A percentile compares a stretch with the other conserved stretches of the same genome.
Conservation (phyloP, 1,284 basidiomycete species). For the Malassezia restricta region DNA sequence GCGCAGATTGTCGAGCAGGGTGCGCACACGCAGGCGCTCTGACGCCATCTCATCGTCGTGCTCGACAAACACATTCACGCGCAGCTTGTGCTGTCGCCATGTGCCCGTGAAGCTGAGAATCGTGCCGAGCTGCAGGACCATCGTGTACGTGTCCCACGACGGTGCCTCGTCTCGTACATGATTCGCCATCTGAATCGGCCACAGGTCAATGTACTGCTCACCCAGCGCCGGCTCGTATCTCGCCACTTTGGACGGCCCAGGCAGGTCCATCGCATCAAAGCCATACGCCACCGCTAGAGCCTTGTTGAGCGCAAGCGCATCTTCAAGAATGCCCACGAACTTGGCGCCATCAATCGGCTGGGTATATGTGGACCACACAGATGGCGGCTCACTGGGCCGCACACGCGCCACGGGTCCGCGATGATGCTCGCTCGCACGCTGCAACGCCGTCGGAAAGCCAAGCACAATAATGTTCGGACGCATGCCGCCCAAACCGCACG, state of each 20-base stretch:
- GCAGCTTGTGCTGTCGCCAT: conserved; percentile 41
- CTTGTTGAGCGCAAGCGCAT: conserved; percentile 44
- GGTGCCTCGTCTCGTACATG: conserved; percentile 26
- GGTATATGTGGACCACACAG: conserved; percentile 11
- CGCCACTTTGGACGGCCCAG: conserved; percentile 14
- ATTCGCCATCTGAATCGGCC: conserved; percentile 44
- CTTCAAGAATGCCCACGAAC: conserved; percentile 44
- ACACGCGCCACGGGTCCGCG: conserved; percentile 14
- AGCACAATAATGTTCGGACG: conserved; percentile 43
- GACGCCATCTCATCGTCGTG: conserved; percentile 32
- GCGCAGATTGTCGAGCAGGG: conserved; percentile 41
- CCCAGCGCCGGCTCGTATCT: background rate
- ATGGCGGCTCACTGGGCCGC: conserved; percentile 21
- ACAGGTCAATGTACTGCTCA: conserved; percentile 39
- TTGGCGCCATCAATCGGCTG: conserved; percentile 37
- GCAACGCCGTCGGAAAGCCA: conserved; percentile 39
- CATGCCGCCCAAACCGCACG: conserved; percentile 44
- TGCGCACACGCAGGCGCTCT: conserved; percentile 33
- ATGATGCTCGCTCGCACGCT: conserved; percentile 21
- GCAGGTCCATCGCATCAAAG: conserved; percentile 35
- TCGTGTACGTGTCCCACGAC: conserved; percentile 45
- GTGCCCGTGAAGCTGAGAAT: conserved; percentile 42
- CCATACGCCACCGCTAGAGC: conserved; percentile 41
- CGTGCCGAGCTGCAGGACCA: conserved; percentile 45
- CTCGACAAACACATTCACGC: conserved; percentile 44